Evolutionary conservation across 305 asterid species (phyloP).

Genomic region (Ilex paraguariensis): DNA sequence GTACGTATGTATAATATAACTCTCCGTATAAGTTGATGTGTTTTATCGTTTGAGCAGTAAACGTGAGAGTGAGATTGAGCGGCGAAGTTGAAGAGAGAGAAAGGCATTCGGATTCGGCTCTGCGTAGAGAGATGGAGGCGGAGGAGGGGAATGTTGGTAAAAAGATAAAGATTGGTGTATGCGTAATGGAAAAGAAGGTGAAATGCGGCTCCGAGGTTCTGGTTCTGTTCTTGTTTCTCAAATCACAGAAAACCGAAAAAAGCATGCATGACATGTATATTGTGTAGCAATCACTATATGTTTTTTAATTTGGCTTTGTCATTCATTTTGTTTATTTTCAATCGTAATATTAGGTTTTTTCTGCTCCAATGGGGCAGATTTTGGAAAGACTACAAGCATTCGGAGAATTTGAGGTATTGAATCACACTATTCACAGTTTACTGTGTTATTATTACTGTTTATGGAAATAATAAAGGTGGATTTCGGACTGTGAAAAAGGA

Average conservation of each 20-base stretch:
- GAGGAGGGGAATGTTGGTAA: conserved; percentile 28
- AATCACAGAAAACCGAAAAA: not conserved
- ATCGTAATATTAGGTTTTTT: conserved; percentile 44
- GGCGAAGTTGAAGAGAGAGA: conserved; percentile 3
- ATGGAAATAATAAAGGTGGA: too few relatives aligned
- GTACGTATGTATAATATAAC: conserved; percentile 10
- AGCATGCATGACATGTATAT: not conserved
- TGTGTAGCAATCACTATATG: not conserved
- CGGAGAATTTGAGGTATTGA: conserved; percentile 81
- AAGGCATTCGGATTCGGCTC: not conserved
- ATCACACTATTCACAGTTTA: not conserved
- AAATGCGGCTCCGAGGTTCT: conserved; percentile 98
- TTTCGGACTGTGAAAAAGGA: too few relatives aligned
- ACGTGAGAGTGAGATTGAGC: conserved; percentile 18
- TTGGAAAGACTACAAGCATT: conserved; percentile 80
- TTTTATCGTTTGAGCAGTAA: conserved; percentile 20
- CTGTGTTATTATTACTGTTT: not conserved
- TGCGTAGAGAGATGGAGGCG: conserved; percentile 25
- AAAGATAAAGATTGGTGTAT: conserved; percentile 79
- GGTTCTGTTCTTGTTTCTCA: conserved; percentile 50
- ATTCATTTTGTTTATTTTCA: conserved; percentile 3
- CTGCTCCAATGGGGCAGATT: conserved; percentile 89
- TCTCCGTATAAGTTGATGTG: conserved; percentile 5
- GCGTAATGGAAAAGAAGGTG: conserved; percentile 99
- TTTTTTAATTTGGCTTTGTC: conserved; percentile 1